Evolutionary conservation across 164 flowering plant genomes (phyloP), one percentile per base, ranked within the genome.

Genomic region (Echeveria elegans): DNA sequence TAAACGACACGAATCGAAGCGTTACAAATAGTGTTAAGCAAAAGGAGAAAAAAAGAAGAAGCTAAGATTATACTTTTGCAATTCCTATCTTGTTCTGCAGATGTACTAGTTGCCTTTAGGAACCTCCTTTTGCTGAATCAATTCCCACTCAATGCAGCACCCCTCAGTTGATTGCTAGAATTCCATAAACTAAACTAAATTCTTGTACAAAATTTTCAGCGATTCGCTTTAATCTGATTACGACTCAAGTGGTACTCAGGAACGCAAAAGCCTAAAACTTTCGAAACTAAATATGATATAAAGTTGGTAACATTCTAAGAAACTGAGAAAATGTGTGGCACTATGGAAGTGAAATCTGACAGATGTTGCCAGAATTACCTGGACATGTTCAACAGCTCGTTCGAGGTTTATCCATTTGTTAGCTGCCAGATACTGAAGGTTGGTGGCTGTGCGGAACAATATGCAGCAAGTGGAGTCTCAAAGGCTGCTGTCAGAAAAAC

Each of bases 1-100:
- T 50, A 50, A 50, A 21, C 56, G 56, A 50, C 56, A 50, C 56
- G 56, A 50, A 50, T 21, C 26, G 8, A n/a, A 50, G n/a, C 47
- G 1, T 50, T 10, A 50, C 10, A 21, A 50, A 50, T 50, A 23
- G 21, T 21, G n/a, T 50, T 50, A 50, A 5, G 28, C 56, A 50
- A 50, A 50, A 50, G 56, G 56, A 50, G 56, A 50, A 50, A 50
- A 50, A 26, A 26, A 50, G 56, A 50, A 50, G 21, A 50, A 12
- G 28, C 28, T 2, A 50, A 21, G 56, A 6, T 50, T 5, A 50
- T 50, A 50, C 56, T 50, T 50, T 50, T 50, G 11, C 11, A 50
- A 23, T 50, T 50, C 56, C 28, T 50, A 50, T 50, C 56, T n/a
- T n/a, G 26, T n/a, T 45, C n/a, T 45, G 50, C 50, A 45, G 50